These are phyloP conservation scores for Exsudoporus floridanus DNA, from an alignment of 1,284 basidiomycete genomes.

Conservation along the genomic window DNA sequence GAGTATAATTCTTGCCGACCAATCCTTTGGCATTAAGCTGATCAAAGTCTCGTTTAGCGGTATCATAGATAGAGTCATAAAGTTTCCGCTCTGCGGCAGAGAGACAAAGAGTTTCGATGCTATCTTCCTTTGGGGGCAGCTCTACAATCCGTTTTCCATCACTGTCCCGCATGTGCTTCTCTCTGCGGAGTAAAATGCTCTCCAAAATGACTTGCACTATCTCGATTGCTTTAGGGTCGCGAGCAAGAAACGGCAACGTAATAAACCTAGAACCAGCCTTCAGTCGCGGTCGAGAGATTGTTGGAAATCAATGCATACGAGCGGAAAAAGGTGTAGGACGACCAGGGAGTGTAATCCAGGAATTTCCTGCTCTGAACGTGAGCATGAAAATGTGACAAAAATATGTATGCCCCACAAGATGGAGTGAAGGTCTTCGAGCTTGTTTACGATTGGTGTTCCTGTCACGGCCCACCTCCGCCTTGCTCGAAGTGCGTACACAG, in stretches of 20 bases:
- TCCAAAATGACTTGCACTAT: slow-evolving; percentile 93
- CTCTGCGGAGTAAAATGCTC: slow-evolving; percentile 84
- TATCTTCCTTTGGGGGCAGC: slow-evolving; percentile 80
- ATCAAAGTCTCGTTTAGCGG: slow-evolving; percentile 73
- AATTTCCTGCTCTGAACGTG: slow-evolving; percentile 62
- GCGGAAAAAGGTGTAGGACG: slow-evolving; percentile 83
- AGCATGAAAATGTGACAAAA: slow-evolving; percentile 1
- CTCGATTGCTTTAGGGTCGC: slow-evolving; percentile 88
- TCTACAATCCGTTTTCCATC: slow-evolving; percentile 90
- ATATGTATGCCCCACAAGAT: slow-evolving; percentile 57
- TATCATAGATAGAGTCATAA: slow-evolving; percentile 73
- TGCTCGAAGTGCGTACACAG: slow-evolving; percentile 82
- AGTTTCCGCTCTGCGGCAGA: slow-evolving; percentile 76
- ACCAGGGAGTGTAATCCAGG: slow-evolving; percentile 90
- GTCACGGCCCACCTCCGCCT: slow-evolving; percentile 90
- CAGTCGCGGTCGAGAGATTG: background rate
- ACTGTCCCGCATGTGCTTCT: slow-evolving; percentile 90
- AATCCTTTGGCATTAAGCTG: slow-evolving; percentile 73
- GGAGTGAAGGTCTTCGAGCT: slow-evolving; percentile 90
- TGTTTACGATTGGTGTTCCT: slow-evolving; percentile 95
- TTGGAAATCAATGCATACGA: slow-evolving; percentile 50
- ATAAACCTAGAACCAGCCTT: slow-evolving; percentile 61
- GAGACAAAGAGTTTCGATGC: slow-evolving; percentile 73
- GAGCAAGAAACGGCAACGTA: slow-evolving; percentile 83
- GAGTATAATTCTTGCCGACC: slow-evolving; percentile 83